Evolutionary conservation across 1,139 yeast species (phyloP).

Genomic region (Insectozyma bohioensis): DNA sequence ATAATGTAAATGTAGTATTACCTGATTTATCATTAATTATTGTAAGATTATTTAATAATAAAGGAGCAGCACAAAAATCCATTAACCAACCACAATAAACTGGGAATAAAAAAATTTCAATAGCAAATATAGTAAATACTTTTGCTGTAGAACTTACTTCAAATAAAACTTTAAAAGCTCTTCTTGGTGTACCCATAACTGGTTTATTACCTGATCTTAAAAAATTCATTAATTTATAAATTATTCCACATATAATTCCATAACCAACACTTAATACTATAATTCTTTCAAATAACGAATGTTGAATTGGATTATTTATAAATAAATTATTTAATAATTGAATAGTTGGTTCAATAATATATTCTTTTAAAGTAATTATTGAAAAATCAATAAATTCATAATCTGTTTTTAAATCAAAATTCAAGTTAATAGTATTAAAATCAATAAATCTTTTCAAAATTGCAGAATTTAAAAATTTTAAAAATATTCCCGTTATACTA

Average conservation of each 20-base stretch:
- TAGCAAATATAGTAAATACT: conserved; percentile 70
- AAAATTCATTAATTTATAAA: conserved; percentile 36
- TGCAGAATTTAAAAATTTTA: conserved; percentile 5
- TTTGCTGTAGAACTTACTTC: conserved; percentile 61
- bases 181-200: conserved; percentile 48
- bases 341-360: conserved; percentile 20
- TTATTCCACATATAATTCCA: conserved; percentile 23
- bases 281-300: conserved; percentile 34
- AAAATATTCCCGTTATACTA: conserved; percentile 14
- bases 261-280: conserved; percentile 40
- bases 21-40: conserved; percentile 10
- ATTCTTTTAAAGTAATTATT: conserved; percentile 10
- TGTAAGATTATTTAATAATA: conserved; percentile 30
- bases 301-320: conserved; percentile 14
- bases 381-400: conserved; percentile 15
- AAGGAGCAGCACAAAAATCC: conserved; percentile 66
- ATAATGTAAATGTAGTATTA: conserved; percentile 16
- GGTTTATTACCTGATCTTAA: conserved; percentile 42
- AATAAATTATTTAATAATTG: conserved; percentile 21
- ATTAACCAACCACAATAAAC: conserved; percentile 79
- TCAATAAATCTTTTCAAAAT: conserved; percentile 1
- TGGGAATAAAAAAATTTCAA: conserved; percentile 84
- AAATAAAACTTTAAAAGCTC: conserved; percentile 50
- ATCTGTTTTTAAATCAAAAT: conserved; percentile 2
- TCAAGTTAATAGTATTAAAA: too few relatives aligned